These are phyloP conservation scores for Boletus mariae DNA, from an alignment of 1,284 basidiomycete genomes.

Conservation along the genomic window DNA sequence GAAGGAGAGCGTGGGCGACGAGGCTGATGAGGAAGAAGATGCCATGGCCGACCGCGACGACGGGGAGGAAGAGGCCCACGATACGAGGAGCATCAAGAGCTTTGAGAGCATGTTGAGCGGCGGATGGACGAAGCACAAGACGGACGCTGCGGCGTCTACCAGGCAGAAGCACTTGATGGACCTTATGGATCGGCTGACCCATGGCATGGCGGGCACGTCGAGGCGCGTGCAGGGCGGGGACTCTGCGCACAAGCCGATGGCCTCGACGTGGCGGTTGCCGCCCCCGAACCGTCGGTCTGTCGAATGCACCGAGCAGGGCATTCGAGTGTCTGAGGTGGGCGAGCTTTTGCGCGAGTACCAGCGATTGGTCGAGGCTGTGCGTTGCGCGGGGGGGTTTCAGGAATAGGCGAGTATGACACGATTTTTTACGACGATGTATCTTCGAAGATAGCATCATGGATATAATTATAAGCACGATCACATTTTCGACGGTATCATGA, in stretches of 20 bases:
- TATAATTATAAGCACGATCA: no score
- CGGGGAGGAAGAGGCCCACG: slow-evolving; percentile 33
- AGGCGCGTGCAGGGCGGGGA: slow-evolving; percentile 36
- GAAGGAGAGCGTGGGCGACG: slow-evolving; percentile 16
- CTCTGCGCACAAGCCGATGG: slow-evolving; percentile 31
- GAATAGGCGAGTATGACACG: slow-evolving; percentile 7
- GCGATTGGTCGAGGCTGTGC: slow-evolving; percentile 52
- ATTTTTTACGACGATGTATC: no score
- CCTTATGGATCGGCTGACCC: slow-evolving; percentile 71
- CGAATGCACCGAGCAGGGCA: slow-evolving; percentile 51
- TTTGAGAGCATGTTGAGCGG: slow-evolving; percentile 79
- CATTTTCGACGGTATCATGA: no score
- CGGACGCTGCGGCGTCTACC: background rate
- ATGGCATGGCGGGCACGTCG: slow-evolving; percentile 38
- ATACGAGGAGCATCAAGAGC: slow-evolving; percentile 53
- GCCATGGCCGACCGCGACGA: slow-evolving; percentile 9
- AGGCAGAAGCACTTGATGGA: slow-evolving; percentile 43
- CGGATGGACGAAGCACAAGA: slow-evolving; percentile 22
- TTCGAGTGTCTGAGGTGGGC: slow-evolving; percentile 71
- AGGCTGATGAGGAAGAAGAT: slow-evolving; percentile 20
- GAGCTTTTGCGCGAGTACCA: slow-evolving; percentile 43
- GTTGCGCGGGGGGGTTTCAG: slow-evolving; percentile 36
- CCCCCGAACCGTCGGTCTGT: slow-evolving; percentile 68
- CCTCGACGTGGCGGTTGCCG: no score
- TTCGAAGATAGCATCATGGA: no score